A percentile compares a stretch with the other conserved stretches of the same genome.
Conservation (phyloP, 305 asterid genomes). For the Coffea humblotiana region DNA sequence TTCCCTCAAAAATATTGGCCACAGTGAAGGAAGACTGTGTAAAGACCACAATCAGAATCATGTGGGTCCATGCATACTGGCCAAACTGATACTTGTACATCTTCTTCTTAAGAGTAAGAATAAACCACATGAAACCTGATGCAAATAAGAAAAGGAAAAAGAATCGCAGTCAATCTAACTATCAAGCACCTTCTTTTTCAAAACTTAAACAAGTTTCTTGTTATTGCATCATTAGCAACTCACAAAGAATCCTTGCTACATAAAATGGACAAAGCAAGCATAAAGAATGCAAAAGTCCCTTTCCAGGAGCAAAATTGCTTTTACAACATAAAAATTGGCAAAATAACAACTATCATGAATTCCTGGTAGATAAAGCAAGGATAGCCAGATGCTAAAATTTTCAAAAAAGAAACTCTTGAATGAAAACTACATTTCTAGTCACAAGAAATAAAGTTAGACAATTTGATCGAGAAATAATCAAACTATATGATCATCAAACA, state of each 20-base stretch:
- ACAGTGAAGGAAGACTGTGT: conserved; percentile 95
- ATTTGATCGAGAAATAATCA: neutral
- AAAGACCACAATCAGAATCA: conserved; percentile 97
- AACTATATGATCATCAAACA: neutral
- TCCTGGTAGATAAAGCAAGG: neutral
- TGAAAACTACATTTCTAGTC: neutral
- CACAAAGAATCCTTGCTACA: neutral
- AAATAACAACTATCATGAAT: neutral
- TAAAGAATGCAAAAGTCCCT: neutral
- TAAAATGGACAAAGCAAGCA: conserved; percentile 2
- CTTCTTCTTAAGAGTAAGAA: conserved; percentile 90
- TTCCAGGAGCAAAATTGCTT: neutral
- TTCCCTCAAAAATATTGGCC: conserved; percentile 96
- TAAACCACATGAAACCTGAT: conserved; percentile 99
- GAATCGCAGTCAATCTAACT: conserved; percentile 19
- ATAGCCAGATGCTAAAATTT: too few species aligned
- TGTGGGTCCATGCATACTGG: conserved; percentile 99
- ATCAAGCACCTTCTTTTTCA: neutral
- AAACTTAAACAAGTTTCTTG: neutral
- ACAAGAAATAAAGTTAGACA: neutral
- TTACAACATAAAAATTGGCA: neutral
- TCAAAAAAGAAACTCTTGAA: neutral
- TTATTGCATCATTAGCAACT: neutral
- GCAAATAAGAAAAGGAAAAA: conserved; percentile 25
- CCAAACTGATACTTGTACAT: conserved; percentile 98